phyloP scores from a whole-genome alignment of 768 basidiomycete genomes.

The Fibroporia radiculosa region DNA sequence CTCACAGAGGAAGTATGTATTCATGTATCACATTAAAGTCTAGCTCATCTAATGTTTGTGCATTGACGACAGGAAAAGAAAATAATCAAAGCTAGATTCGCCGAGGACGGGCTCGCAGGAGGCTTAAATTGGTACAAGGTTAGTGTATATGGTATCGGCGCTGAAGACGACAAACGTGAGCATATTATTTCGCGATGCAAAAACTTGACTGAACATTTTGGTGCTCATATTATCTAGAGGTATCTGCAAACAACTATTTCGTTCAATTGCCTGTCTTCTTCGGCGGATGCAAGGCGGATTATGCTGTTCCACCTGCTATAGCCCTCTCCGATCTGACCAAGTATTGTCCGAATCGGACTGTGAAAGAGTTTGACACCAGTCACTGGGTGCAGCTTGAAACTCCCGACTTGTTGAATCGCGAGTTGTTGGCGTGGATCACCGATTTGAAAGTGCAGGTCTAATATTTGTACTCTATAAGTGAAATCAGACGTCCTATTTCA shows the following conservation, averaged over 20 bases:
- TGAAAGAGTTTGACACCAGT: constrained; percentile 27
- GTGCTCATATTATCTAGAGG: too few species aligned
- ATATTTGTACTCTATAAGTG: too few species aligned
- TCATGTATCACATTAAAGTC: too few species aligned
- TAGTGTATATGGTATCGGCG: constrained; percentile 21
- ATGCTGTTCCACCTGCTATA: constrained; percentile 23
- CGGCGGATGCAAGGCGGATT: constrained; percentile 28
- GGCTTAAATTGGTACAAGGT: constrained; percentile 32
- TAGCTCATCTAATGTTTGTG: too few species aligned
- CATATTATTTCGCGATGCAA: too few species aligned
- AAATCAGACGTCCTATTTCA: too few species aligned
- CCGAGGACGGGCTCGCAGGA: constrained; percentile 24
- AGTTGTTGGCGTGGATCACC: constrained; percentile 28
- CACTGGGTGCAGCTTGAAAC: constrained; percentile 33
- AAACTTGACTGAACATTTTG: too few species aligned
- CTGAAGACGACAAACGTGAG: constrained; percentile 22
- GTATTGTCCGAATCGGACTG: constrained; percentile 21
- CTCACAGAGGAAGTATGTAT: constrained; percentile 27
- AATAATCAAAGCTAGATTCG: constrained; percentile 16
- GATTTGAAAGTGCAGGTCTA: too few species aligned
- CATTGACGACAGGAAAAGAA: constrained; percentile 16
- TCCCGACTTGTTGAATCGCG: constrained; percentile 26
- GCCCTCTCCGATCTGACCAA: constrained; percentile 19
- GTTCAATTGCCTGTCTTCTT: constrained; percentile 32
- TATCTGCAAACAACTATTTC: constrained; percentile 15